Evolutionary conservation across 805 yeast genomes (phyloP).

Genomic region (Yamadazyma philogaea): DNA sequence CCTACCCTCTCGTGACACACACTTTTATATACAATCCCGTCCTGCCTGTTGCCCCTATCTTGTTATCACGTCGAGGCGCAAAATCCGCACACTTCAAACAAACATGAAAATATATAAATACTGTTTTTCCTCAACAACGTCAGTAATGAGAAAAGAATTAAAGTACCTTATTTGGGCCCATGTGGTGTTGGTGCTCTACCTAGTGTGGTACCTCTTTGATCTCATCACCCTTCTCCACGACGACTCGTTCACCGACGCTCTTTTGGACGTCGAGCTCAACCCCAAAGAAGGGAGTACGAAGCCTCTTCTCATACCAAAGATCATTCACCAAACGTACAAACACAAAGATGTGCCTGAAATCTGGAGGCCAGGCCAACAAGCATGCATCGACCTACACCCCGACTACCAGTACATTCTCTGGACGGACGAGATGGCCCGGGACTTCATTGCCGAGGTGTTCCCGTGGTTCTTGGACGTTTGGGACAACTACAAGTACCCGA

Average conservation of each 20-base stretch:
- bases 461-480: slow-evolving; percentile 84
- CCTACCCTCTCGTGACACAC: too few relatives aligned
- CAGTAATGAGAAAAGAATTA: slow-evolving; percentile 60
- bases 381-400: slow-evolving; percentile 75
- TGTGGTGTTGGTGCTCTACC: slow-evolving; percentile 47
- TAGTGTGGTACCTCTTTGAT: slow-evolving; percentile 67
- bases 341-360: slow-evolving; percentile 71
- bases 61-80: not conserved
- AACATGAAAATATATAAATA: not conserved
- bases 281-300: slow-evolving; percentile 44
- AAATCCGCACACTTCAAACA: not conserved
- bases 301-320: slow-evolving; percentile 73
- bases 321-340: slow-evolving; percentile 91
- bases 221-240: slow-evolving; percentile 71
- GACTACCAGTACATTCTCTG: slow-evolving; percentile 85
- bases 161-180: slow-evolving; percentile 61
- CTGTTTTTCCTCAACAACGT: not conserved
- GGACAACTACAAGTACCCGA: slow-evolving; percentile 75
- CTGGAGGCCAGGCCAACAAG: slow-evolving; percentile 77
- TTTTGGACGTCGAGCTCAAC: slow-evolving; percentile 60
- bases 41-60: not conserved
- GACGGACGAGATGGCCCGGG: slow-evolving; percentile 83
- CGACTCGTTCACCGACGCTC: slow-evolving; percentile 62
- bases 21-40: not conserved
- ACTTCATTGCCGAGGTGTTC: slow-evolving; percentile 73